Evolutionary conservation across 2,329 filamentous ascomycete genomes (phyloP).

Genomic region (Beauveria sp.): DNA sequence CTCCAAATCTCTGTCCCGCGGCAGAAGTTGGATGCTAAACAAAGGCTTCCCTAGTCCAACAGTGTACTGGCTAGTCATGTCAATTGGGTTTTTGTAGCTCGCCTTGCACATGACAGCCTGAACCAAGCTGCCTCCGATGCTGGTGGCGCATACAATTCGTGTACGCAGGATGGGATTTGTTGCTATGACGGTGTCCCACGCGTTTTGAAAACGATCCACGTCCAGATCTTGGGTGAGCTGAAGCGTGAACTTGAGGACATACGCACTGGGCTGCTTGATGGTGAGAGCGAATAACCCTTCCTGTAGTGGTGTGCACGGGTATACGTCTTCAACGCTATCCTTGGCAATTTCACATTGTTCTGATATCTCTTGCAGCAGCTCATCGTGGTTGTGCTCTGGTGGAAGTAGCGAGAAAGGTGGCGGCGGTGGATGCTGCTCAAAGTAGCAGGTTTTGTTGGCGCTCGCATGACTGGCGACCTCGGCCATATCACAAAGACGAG

Average conservation of each 20-base stretch:
- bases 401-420: neutral
- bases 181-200: conserved; percentile 22
- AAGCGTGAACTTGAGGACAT: conserved; percentile 25
- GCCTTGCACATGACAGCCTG: neutral
- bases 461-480: neutral
- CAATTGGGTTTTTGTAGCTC: neutral
- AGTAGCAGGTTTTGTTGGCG: neutral
- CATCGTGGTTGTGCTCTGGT: neutral
- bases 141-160: conserved; percentile 20
- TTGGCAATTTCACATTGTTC: conserved; percentile 17
- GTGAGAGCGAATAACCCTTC: conserved; percentile 30
- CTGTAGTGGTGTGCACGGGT: conserved; percentile 23
- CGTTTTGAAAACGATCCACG: conserved; percentile 18
- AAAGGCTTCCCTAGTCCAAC: neutral
- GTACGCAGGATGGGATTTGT: conserved; percentile 26
- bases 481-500: neutral
- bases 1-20: conserved; percentile 12
- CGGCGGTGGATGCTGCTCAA: neutral
- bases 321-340: conserved; percentile 27
- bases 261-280: conserved; percentile 19
- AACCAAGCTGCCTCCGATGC: neutral
- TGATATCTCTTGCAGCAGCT: conserved; percentile 14
- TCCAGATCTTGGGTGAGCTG: conserved; percentile 16
- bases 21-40: neutral
- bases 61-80: neutral